These are phyloP conservation scores for Lonicera japonica DNA, from an alignment of 129 eudicot genomes.

Conservation along the genomic window DNA sequence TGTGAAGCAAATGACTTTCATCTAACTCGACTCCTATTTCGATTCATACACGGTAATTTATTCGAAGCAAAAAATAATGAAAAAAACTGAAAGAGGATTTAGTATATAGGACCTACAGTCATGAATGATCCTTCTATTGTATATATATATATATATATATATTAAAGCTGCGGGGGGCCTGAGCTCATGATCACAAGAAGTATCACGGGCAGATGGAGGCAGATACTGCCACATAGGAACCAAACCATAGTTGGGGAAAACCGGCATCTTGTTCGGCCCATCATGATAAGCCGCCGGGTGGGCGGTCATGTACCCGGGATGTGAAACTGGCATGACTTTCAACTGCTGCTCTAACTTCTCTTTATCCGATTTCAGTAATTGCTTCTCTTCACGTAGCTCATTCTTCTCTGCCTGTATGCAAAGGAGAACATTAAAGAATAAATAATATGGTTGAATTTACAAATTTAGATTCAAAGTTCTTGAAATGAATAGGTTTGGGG, in stretches of 20 bases:
- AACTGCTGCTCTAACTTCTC: constrained; percentile 69
- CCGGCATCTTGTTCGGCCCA: constrained; percentile 57
- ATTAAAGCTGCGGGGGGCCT: constrained; percentile 92
- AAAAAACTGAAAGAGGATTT: neutral
- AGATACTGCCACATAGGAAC: constrained; percentile 86
- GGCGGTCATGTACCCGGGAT: constrained; percentile 58
- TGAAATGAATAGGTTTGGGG: too few species aligned
- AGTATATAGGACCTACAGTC: neutral
- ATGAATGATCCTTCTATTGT: neutral
- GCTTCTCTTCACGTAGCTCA: constrained; percentile 93
- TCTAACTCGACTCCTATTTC: neutral
- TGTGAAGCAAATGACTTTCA: neutral
- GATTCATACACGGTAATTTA: neutral
- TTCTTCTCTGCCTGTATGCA: constrained; percentile 69
- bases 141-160: neutral
- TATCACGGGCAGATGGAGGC: constrained; percentile 54
- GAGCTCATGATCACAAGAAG: constrained; percentile 82
- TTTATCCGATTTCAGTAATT: constrained; percentile 56
- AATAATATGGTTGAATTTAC: too few species aligned
- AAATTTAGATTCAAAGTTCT: too few species aligned
- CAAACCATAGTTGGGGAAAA: constrained; percentile 67
- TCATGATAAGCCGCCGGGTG: constrained; percentile 51
- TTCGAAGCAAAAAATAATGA: neutral
- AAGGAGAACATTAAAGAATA: too few species aligned
- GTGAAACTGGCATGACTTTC: constrained; percentile 45